Evolutionary conservation across 768 basidiomycete species (phyloP), one percentile per base, ranked within the genome.

Genomic region (Calocybe indica): DNA sequence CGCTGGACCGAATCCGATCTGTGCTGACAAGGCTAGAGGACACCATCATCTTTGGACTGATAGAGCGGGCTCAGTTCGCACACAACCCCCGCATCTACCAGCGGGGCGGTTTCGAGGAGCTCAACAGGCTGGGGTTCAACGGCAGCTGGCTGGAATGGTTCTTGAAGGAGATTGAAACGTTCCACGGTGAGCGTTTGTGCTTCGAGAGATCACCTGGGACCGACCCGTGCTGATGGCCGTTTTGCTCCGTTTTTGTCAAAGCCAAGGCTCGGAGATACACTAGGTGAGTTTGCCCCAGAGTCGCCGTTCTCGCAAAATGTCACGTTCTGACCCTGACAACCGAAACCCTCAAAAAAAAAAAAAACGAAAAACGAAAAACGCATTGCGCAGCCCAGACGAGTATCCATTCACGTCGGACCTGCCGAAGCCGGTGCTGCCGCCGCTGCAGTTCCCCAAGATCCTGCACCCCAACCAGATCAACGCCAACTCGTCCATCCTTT

Each of bases 71-170:
- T 0, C 95, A 98, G 62, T 99, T 97, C 60, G 92, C 92, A 0
- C 86, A 91, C 62, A 97, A 98, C 61, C 83, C 88, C 14, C 79
- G 76, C 51, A 94, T 96, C 49, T 99, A 99, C 69, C 73, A 83
- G 45, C 76, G 75, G 11, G 88, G 83, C 15, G 83, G 78, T 1
- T 90, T 98, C 68, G 65, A 81, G 33, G 89, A 94, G 65, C 75
- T 96, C 37, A 74, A 73, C 36, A 76, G 82, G 36, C 64, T 82
- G 31, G 85, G 83, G 0, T 94, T 92, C 64, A 58, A 78, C 5
- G 92, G 92, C 3, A 92, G 84, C 52, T 98, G 93, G 94, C 74
- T 99, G 3, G 89, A 97, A 50, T 99, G 96, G 96, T 94, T 99
- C 68, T 70, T 99, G 67, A 85, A 85, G 57, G 95, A 98, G 68